phyloP scores from a whole-genome alignment of 208 protist species.

The Leishmania gerbilli region DNA sequence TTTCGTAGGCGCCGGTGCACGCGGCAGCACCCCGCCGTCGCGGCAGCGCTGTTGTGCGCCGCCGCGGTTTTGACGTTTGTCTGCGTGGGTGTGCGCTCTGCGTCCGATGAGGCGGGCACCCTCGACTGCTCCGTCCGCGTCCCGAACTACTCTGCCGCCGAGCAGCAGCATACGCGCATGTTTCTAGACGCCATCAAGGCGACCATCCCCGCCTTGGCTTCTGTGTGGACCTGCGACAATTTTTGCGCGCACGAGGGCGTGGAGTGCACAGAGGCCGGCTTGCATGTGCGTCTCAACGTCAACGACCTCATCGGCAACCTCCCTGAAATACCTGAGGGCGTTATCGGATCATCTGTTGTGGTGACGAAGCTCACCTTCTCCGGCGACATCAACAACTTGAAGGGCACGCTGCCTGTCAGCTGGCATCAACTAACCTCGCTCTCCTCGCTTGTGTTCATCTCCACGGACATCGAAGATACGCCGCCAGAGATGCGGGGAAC shows the following conservation, averaged over 20 bases:
- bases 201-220: constrained; percentile 6
- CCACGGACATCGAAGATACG: constrained; percentile 15
- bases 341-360: constrained; percentile 13
- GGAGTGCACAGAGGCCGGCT: constrained; percentile 9
- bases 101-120: background rate
- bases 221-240: constrained; percentile 27
- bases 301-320: constrained; percentile 9
- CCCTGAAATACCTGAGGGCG: constrained; percentile 12
- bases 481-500: background rate
- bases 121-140: constrained; percentile 2
- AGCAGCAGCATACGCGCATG: constrained; percentile 19
- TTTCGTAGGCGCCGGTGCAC: background rate
- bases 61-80: constrained; percentile 5
- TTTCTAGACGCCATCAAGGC: constrained; percentile 24
- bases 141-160: constrained; percentile 13
- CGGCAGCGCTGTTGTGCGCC: constrained; percentile 17
- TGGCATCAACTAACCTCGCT: constrained; percentile 14
- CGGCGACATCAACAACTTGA: constrained; percentile 10
- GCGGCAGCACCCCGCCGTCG: background rate
- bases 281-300: constrained; percentile 12
- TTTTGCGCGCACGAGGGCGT: constrained; percentile 24
- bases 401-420: constrained; percentile 16
- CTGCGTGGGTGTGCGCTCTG: constrained; percentile 3
- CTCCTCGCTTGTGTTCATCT: constrained; percentile 6
- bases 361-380: constrained; percentile 9